Conservation (phyloP, 495 filamentous ascomycete genomes). For the Podospora fimiseda region DNA sequence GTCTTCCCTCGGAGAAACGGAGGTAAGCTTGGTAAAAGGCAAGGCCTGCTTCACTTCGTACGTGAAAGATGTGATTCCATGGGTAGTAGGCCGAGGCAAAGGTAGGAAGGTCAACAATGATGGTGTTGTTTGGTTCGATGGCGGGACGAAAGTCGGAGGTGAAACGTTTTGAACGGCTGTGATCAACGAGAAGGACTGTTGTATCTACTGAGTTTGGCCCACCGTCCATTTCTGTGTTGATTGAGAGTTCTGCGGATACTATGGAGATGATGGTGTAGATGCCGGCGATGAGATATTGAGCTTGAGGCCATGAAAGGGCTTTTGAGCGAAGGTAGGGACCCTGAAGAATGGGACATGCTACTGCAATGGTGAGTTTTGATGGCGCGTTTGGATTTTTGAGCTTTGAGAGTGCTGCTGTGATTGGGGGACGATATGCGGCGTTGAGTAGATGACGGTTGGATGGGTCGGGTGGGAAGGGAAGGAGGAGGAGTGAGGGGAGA, state of each 20-base stretch:
- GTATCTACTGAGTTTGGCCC: conserved; percentile 69
- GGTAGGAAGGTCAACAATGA: conserved; percentile 58
- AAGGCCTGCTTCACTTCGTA: conserved; percentile 52
- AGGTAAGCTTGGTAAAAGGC: conserved; percentile 37
- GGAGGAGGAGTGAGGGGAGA: conserved; percentile 48
- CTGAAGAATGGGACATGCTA: conserved; percentile 48
- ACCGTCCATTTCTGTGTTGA: conserved; percentile 53
- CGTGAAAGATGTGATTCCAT: conserved; percentile 67
- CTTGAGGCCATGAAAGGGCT: conserved; percentile 49
- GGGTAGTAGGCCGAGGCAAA: conserved; percentile 56
- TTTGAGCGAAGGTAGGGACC: conserved; percentile 39
- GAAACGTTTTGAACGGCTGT: conserved; percentile 37
- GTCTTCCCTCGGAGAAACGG: conserved; percentile 38
- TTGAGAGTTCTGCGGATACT: conserved; percentile 53
- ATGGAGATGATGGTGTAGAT: conserved; percentile 72
- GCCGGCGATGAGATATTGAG: conserved; percentile 65
- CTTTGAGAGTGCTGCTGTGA: conserved; percentile 40
- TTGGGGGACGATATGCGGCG: conserved; percentile 52
- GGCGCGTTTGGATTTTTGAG: conserved; percentile 34
- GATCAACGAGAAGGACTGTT: conserved; percentile 65
- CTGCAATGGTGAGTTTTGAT: conserved; percentile 45
- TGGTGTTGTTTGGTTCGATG: conserved; percentile 38
- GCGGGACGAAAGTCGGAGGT: conserved; percentile 20
- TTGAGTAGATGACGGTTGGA: conserved; percentile 39
- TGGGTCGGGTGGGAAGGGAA: conserved; percentile 50